Base-by-base conservation (phyloP, 2,329 filamentous ascomycete species). In the Talaromyces sp. region DNA sequence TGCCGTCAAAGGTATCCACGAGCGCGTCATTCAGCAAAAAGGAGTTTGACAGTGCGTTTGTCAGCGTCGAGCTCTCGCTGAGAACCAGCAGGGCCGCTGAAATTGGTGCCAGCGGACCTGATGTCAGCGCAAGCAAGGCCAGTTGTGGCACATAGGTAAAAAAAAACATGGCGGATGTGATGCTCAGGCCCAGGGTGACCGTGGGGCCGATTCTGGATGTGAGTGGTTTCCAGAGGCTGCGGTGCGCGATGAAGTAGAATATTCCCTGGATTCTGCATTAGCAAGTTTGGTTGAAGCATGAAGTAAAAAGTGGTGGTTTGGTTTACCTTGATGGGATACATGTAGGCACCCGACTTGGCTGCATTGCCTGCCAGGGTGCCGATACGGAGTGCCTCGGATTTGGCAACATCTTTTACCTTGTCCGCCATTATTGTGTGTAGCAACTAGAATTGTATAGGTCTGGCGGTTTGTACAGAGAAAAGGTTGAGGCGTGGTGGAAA, bases 71-170 rank as follows among this genome's bases (percentile, higher is more conserved):
- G 63, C 81, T 83, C 79, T 89, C 87, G 72, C 81, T 79, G 60
- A 83, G 79, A 9, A 87, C 75, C 23, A 89, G 85, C 30, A 89
- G 75, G 4, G 79, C 79, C 28, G 83, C 86, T 40, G 86, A 85
- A 55, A 86, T 78, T 30, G 86, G 83, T 31, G 85, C 87, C 8
- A 63, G 36, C 54, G 85, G 93, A 0, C 94, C 94, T 66, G 92
- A 94, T 65, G 96, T 90, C 68, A 97, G 87, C 57, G 92, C 83
- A 52, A 96, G 84, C 14, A 96, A 76, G 0, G 92, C 90, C 28
- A 92, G 85, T 79, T 97, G 94, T 0, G 94, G 94, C 8, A 88
- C 72, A 73, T 96, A 97, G 56, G 92, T 90, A 72, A 97, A 87
- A 68, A 89, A 80, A 77, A 98, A 97, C 91, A 97, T 96, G 74